phyloP scores from a whole-genome alignment of 2,329 filamentous ascomycete species.

The Orbilia quercus region DNA sequence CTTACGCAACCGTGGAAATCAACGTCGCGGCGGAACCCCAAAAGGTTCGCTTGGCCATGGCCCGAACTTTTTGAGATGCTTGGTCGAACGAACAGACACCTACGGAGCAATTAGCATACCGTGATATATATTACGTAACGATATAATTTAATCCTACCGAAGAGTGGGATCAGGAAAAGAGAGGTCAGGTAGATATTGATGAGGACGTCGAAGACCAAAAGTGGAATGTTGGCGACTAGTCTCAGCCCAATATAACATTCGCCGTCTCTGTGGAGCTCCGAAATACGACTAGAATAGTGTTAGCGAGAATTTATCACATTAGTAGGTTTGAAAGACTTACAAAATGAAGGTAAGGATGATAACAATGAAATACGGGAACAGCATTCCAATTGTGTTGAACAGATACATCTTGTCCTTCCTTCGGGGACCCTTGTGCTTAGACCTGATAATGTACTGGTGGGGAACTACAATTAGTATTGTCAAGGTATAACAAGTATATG shows the following conservation, averaged over 20 bases:
- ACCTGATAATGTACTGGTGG: conserved; percentile 68
- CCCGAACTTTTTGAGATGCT: conserved; percentile 63
- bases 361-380: conserved; percentile 63
- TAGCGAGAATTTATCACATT: background rate
- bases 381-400: conserved; percentile 72
- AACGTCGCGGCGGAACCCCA: conserved; percentile 71
- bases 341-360: conserved; percentile 72
- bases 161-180: conserved; percentile 72
- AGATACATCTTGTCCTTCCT: conserved; percentile 70
- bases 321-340: conserved; percentile 63
- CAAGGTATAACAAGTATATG: background rate
- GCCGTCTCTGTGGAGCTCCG: conserved; percentile 67
- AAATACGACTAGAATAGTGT: conserved; percentile 66
- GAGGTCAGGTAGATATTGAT: conserved; percentile 74
- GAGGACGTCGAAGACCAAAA: conserved; percentile 72
- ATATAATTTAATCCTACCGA: conserved; percentile 63
- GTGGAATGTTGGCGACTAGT: conserved; percentile 70
- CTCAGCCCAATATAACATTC: conserved; percentile 73
- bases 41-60: conserved; percentile 70
- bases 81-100: conserved; percentile 58
- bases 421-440: conserved; percentile 66
- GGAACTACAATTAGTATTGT: background rate
- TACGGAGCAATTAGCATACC: conserved; percentile 27
- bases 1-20: conserved; percentile 70
- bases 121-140: background rate